A percentile compares a stretch with the other conserved stretches of the same genome.
These are phyloP conservation scores for Ascochyta pisi DNA, from an alignment of 2,329 filamentous ascomycete species.

Conservation along the genomic window DNA sequence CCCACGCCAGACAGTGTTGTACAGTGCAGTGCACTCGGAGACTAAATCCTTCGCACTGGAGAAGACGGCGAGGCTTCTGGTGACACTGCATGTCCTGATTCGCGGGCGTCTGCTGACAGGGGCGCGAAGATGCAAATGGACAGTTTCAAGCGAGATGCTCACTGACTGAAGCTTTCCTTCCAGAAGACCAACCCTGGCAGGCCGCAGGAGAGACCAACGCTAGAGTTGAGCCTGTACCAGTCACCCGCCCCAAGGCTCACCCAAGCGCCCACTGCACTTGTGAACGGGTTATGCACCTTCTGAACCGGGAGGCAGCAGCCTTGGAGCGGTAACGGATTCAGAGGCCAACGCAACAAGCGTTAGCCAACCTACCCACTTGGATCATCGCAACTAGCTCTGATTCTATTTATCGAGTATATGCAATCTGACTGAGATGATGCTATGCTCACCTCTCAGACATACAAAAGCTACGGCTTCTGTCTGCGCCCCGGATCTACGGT, in stretches of 20 bases:
- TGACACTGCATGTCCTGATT: slow-evolving; percentile 15
- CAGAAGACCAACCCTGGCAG: slow-evolving; percentile 32
- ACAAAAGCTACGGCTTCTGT: slow-evolving; percentile 32
- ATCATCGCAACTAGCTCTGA: slow-evolving; percentile 26
- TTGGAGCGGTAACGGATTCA: slow-evolving; percentile 34
- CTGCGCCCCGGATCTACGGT: slow-evolving; percentile 41
- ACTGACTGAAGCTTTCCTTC: slow-evolving; percentile 29
- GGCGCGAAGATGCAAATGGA: slow-evolving; percentile 12
- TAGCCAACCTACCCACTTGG: slow-evolving; percentile 32
- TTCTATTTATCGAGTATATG: slow-evolving; percentile 23
- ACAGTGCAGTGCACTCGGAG: slow-evolving; percentile 1
- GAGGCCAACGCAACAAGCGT: slow-evolving; percentile 35
- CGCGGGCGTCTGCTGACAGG: slow-evolving; percentile 9
- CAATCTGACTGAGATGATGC: slow-evolving; percentile 31
- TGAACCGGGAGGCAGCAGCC: slow-evolving; percentile 33
- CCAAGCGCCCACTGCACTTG: slow-evolving; percentile 43
- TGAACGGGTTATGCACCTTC: slow-evolving; percentile 45
- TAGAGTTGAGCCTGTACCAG: slow-evolving; percentile 38
- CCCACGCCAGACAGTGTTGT: slow-evolving; percentile 7
- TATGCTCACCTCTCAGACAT: slow-evolving; percentile 29
- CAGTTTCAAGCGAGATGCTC: slow-evolving; percentile 16
- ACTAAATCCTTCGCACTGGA: slow-evolving; percentile 11
- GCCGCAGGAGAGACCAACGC: slow-evolving; percentile 34
- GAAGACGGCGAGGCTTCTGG: slow-evolving; percentile 12
- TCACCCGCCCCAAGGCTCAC: slow-evolving; percentile 45